Percentiles rank a stretch among this genome's conserved stretches.
Evolutionary conservation across 2,329 filamentous ascomycete genomes (phyloP).

Genomic region (Pestalotiopsis sp.): DNA sequence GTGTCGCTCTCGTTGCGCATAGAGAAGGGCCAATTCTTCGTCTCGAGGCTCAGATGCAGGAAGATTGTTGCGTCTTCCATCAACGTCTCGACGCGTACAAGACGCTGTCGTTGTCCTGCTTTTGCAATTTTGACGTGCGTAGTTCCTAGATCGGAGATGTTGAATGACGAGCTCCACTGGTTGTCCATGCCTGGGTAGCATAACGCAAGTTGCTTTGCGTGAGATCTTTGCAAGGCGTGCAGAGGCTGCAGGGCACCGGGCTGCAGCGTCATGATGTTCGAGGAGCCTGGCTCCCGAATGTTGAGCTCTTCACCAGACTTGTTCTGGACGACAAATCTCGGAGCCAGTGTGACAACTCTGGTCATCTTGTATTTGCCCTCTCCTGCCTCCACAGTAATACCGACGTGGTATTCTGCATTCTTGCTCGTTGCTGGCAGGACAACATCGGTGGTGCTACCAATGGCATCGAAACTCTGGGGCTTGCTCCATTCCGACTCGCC

Average conservation of each 20-base stretch:
- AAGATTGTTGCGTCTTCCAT: slow-evolving; percentile 95
- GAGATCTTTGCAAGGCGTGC: slow-evolving; percentile 83
- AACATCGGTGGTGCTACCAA: slow-evolving; percentile 90
- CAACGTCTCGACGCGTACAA: slow-evolving; percentile 85
- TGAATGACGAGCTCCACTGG: slow-evolving; percentile 97
- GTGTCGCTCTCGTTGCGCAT: slow-evolving; percentile 98
- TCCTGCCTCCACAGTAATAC: slow-evolving; percentile 85
- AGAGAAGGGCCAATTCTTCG: slow-evolving; percentile 95
- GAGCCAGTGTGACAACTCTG: slow-evolving; percentile 90
- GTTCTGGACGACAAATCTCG: slow-evolving; percentile 92
- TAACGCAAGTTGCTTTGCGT: slow-evolving; percentile 86
- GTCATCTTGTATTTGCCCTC: slow-evolving; percentile 98
- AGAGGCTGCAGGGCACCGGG: slow-evolving; percentile 81
- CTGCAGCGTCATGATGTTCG: slow-evolving; percentile 78
- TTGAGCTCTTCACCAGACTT: slow-evolving; percentile 87
- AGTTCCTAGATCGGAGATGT: slow-evolving; percentile 91
- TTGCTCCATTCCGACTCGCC: slow-evolving; percentile 95
- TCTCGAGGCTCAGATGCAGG: slow-evolving; percentile 86
- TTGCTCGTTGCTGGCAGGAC: slow-evolving; percentile 74
- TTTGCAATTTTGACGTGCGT: slow-evolving; percentile 94
- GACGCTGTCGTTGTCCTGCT: slow-evolving; percentile 82
- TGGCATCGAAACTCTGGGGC: slow-evolving; percentile 95
- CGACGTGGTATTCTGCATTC: slow-evolving; percentile 84
- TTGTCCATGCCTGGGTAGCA: slow-evolving; percentile 95
- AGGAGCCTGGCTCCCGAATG: slow-evolving; percentile 89